Base-by-base conservation (phyloP, 306 rosid genomes). In the Rubus idaeus region DNA sequence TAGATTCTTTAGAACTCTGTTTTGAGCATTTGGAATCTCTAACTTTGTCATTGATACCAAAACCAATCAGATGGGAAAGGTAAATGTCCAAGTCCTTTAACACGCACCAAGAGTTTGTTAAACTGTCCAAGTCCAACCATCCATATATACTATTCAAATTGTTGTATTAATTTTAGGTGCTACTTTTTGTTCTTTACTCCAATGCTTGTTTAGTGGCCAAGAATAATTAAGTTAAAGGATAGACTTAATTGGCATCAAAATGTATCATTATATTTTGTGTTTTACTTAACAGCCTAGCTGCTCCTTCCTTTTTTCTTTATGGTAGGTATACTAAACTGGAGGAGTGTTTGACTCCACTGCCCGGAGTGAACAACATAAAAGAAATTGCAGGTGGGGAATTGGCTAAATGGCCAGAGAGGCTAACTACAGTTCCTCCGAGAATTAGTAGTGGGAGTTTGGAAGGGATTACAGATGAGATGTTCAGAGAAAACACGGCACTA, bases 321-420 rank as follows among this genome's bases (percentile, higher is more conserved):
- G 71, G 7, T 74, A 94, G 98, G 98, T 95, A 92, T 85, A 92
- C 97, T 20, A 89, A 89, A 83, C 66, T 92, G 85, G 97, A 87
- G 67, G 82, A 85, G 2, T 96, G 99, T 87, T 71, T 96, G 84
- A 96, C 96, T 50, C 97, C 90, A 80, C 88, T 96, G 8, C 99
- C 99, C 1, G 86, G 80, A 49, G 97, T 88, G 73, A 76, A 82
- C 2, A 82, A 78, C 77, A 56, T 90, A 14, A 89, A 41, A 79
- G 87, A 90, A 83, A 75, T 82, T 40, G 84, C 92, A 37, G 98
- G 98, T 23, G 97, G 99, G 69, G 23, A 84, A 63, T 62, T 95
- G 80, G 65, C 87, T 0, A 90, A 90, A 4, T 95, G 99, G 99
- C 99, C 99, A 5, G 68, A 78, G 81, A 92, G 99, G 82, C 67